These are phyloP conservation scores for Scenedesmus sp. DNA, from an alignment of 163 green algal species.

Conservation along the genomic window DNA sequence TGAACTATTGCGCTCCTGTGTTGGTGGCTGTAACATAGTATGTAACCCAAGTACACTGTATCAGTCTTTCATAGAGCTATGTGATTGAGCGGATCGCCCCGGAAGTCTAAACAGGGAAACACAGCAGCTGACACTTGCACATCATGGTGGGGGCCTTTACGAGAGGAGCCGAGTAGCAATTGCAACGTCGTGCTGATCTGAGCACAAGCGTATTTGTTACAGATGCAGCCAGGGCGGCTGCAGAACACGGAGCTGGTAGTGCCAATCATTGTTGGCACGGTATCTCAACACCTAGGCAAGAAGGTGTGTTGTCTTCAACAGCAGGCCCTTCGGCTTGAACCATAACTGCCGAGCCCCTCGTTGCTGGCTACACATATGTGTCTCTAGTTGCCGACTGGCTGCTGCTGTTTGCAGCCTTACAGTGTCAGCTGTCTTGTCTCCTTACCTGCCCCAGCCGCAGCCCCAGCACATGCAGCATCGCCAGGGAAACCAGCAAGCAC, in stretches of 20 bases:
- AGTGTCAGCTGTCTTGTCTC: not conserved
- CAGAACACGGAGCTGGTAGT: conserved; percentile 84
- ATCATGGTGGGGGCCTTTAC: not conserved
- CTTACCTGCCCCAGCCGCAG: not conserved
- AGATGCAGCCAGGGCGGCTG: conserved; percentile 60
- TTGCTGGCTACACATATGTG: too few relatives aligned
- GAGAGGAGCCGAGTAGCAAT: not conserved
- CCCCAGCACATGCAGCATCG: not conserved
- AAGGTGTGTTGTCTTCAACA: conserved; percentile 76
- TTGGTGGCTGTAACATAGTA: too few relatives aligned
- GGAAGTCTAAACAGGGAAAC: not conserved
- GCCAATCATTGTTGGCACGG: conserved; percentile 89
- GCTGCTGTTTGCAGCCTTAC: not conserved
- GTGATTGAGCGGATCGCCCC: not conserved
- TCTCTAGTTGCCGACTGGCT: too few relatives aligned
- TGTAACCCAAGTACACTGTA: too few relatives aligned
- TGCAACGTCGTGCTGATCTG: not conserved
- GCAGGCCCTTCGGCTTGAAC: not conserved
- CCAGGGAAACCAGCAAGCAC: too few relatives aligned
- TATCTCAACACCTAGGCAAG: conserved; percentile 94
- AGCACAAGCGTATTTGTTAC: not conserved
- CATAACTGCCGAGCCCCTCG: too few relatives aligned
- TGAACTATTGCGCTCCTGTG: too few relatives aligned
- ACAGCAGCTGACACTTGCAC: not conserved
- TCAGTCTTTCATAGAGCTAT: not conserved